These are phyloP conservation scores for Bacidia rubella DNA, from an alignment of 495 filamentous ascomycete genomes.

Conservation along the genomic window DNA sequence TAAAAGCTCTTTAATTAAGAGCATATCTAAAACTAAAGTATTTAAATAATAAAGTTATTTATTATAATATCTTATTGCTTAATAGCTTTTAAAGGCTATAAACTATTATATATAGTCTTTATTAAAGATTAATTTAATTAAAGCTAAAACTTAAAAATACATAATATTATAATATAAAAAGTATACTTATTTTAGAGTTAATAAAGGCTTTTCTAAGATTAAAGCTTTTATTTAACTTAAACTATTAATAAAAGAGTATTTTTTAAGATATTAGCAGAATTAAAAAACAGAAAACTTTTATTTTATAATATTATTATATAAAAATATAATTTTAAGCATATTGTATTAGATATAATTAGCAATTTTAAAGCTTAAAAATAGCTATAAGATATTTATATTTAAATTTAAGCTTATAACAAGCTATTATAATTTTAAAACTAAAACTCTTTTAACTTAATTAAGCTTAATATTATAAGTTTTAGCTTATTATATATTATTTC, in stretches of 20 bases:
- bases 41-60: not conserved
- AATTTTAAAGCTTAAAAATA: not conserved
- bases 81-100: not conserved
- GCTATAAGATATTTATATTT: too few species aligned
- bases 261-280: too few species aligned
- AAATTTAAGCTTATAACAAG: not conserved
- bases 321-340: not conserved
- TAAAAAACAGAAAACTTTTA: too few species aligned
- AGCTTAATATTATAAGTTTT: constrained; percentile 4
- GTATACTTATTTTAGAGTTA: not conserved
- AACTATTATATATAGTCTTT: too few species aligned
- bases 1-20: not conserved
- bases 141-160: too few species aligned
- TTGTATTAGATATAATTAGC: not conserved
- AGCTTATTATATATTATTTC: too few species aligned
- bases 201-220: not conserved
- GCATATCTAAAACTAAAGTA: not conserved
- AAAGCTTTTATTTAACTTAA: not conserved
- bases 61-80: not conserved
- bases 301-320: not conserved
- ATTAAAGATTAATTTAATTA: too few species aligned
- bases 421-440: not conserved
- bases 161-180: constrained; percentile 1
- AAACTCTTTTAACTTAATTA: too few species aligned
- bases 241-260: too few species aligned